Evolutionary conservation across 192 early-diverging fungal species (phyloP).

Genomic region (Irineochytrium annulatum): DNA sequence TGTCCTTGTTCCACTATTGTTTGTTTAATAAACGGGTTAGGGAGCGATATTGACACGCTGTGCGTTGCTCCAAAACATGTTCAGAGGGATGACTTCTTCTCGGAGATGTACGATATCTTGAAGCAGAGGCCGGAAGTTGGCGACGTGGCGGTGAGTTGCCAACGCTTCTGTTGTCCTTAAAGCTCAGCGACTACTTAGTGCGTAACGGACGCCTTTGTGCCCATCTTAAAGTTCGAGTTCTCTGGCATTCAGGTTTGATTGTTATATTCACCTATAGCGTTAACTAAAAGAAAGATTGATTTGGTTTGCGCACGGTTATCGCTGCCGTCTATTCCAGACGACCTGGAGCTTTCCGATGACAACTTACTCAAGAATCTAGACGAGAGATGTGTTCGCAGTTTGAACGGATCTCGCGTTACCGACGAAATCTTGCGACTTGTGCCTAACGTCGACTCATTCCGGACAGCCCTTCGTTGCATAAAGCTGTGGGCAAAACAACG

Average conservation of each 20-base stretch:
- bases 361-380: constrained; percentile 84
- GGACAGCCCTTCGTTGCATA: constrained; percentile 86
- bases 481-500: constrained; percentile 96
- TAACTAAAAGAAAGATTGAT: constrained; percentile 67
- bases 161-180: not conserved
- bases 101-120: constrained; percentile 80
- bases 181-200: constrained; percentile 29
- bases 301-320: constrained; percentile 81
- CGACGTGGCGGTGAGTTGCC: constrained; percentile 64
- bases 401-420: constrained; percentile 97
- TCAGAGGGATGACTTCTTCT: constrained; percentile 88
- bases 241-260: constrained; percentile 71
- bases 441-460: constrained; percentile 82
- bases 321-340: constrained; percentile 73
- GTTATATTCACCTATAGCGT: not conserved
- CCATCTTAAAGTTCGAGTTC: constrained; percentile 93
- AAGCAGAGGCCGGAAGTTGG: constrained; percentile 77
- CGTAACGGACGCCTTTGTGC: constrained; percentile 89
- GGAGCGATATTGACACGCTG: constrained; percentile 97
- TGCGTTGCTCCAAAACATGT: constrained; percentile 92
- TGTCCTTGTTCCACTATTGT: not conserved
- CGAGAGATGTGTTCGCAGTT: constrained; percentile 76
- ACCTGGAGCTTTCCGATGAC: constrained; percentile 80
- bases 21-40: constrained; percentile 26
- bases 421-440: constrained; percentile 94